A percentile compares a stretch with the other conserved stretches of the same genome.
Conservation (phyloP, 1,284 basidiomycete species). For the Sanghuangporus baumii region DNA sequence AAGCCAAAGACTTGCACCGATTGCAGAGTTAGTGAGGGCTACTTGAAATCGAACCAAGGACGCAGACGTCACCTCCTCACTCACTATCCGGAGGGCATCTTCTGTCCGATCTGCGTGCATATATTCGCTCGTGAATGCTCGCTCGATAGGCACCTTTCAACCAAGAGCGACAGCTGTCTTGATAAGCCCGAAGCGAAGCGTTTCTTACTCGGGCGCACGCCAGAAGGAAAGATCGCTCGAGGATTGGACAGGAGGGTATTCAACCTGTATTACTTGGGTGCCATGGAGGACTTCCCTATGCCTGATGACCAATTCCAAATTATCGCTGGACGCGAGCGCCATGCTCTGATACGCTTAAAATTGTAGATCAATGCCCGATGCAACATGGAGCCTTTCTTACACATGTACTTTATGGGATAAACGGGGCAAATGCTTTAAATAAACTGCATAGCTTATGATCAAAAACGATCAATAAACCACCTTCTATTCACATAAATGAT, state of each 20-base stretch:
- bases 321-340: background rate
- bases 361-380: background rate
- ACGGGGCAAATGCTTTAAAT: too few relatives aligned
- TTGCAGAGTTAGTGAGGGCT: background rate
- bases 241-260: background rate
- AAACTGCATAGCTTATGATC: too few relatives aligned
- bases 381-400: too few relatives aligned
- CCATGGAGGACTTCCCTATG: slow-evolving; percentile 10
- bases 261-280: slow-evolving; percentile 12
- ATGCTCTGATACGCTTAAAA: background rate
- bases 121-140: background rate
- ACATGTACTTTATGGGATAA: too few relatives aligned
- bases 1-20: background rate
- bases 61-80: slow-evolving; percentile 5
- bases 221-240: background rate
- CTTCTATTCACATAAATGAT: too few relatives aligned
- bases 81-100: slow-evolving; percentile 8
- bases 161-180: background rate
- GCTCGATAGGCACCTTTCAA: slow-evolving; percentile 2
- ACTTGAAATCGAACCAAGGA: background rate
- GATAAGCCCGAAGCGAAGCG: background rate
- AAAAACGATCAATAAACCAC: too few relatives aligned
- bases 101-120: slow-evolving; percentile 10
- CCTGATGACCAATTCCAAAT: slow-evolving; percentile 7
- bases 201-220: background rate